Base-by-base conservation (phyloP, 371 early-diverging fungal genomes). In the Blastocladiella emersonii region DNA sequence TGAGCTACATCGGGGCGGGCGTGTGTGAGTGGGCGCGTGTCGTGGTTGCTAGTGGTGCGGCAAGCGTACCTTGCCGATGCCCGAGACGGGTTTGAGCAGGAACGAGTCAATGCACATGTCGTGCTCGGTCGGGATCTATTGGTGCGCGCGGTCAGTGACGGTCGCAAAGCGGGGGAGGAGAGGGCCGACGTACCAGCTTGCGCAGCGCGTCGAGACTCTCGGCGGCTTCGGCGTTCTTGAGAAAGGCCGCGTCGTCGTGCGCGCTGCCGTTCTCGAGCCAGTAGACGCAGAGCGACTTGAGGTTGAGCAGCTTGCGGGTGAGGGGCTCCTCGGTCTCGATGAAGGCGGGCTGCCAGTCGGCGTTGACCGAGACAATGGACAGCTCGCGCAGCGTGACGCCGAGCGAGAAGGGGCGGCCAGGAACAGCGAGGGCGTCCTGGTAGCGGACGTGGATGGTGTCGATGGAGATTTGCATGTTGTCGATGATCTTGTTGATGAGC, bases 391-490 rank as follows among this genome's bases (percentile, higher is more conserved):
- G 73, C 0, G 95, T 95, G 37, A 94, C 68, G n/a, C 97, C 98
- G 39, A 91, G 82, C 0, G 93, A 85, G 73, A 96, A 91, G 39
- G 87, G 87, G 43, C 84, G 85, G 71, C 80, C 77, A 6, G 87
- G 85, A 64, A 84, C 80, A 39, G 88, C 88, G 56, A 85, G 67
- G 61, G 78, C 75, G 73, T 98, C 98, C 68, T 94, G 96, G 69
- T 92, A 98, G 37, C 95, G 80, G 57, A 98, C 76, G 71, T 97
- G 97, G 59, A 98, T 96, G 72, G 93, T 92, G 55, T 88, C 85
- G 63, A 98, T 90, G 7, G 90, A 86, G 19, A 98, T 81, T 66
- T 98, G 96, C 44, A 98, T 70, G 67, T 98, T 98, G 68, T 98
- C 95, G 13, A 97, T 82, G 34, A 98, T 89, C 70, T 92, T 91